phyloP scores from a whole-genome alignment of 2,329 filamentous ascomycete genomes.

The Aspergillus jensenii region DNA sequence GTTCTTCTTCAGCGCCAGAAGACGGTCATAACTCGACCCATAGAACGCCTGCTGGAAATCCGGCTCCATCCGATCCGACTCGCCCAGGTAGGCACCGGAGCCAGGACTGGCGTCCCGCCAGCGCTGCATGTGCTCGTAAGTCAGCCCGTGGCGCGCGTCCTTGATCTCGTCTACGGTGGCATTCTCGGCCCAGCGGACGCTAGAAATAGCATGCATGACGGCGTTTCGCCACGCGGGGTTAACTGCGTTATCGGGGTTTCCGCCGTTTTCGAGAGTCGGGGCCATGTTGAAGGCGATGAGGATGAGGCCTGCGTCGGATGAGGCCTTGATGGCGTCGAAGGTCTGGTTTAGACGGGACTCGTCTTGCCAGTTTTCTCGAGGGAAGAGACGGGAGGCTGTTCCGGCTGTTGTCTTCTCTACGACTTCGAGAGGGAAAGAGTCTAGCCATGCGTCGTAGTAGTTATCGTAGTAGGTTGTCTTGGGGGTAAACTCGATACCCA shows the following conservation, averaged over 20 bases:
- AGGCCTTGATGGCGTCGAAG: slow-evolving; percentile 21
- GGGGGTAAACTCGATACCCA: slow-evolving; percentile 26
- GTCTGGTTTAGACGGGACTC: slow-evolving; percentile 27
- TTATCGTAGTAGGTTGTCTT: slow-evolving; percentile 28
- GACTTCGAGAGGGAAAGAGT: slow-evolving; percentile 28
- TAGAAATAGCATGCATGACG: slow-evolving; percentile 39
- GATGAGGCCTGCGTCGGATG: not conserved
- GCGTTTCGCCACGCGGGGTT: slow-evolving; percentile 44
- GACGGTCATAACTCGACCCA: not conserved
- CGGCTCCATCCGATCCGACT: slow-evolving; percentile 1
- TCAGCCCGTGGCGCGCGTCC: slow-evolving; percentile 20
- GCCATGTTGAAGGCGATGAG: slow-evolving; percentile 7
- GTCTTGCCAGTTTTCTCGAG: slow-evolving; percentile 33
- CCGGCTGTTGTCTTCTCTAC: slow-evolving; percentile 22
- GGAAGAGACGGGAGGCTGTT: slow-evolving; percentile 37
- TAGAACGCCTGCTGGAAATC: slow-evolving; percentile 8
- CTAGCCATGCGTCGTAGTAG: slow-evolving; percentile 29
- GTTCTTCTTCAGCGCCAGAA: not conserved
- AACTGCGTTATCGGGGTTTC: slow-evolving; percentile 30
- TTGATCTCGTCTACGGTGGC: slow-evolving; percentile 29
- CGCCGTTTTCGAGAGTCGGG: not conserved
- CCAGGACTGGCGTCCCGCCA: slow-evolving; percentile 26
- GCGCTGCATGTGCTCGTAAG: slow-evolving; percentile 4
- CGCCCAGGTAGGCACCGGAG: slow-evolving; percentile 8
- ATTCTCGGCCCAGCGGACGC: slow-evolving; percentile 29